Conservation (phyloP, 148 eudicot species). For the Rhododendron griersonianum region DNA sequence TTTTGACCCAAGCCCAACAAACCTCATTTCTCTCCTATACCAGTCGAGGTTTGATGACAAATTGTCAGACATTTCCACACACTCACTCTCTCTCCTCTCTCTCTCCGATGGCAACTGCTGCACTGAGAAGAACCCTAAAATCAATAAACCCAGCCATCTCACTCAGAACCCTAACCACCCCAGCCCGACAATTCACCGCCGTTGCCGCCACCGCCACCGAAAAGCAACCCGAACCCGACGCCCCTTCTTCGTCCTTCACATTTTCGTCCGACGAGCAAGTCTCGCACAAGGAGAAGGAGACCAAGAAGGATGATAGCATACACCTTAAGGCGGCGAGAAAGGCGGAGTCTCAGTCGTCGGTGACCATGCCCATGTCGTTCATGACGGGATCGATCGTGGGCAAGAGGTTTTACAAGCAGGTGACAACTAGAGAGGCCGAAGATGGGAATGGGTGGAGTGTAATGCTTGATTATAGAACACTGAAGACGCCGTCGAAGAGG, state of each 20-base stretch:
- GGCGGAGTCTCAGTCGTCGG: conserved; percentile 39
- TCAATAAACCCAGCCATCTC: conserved; percentile 27
- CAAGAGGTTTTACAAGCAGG: conserved; percentile 69
- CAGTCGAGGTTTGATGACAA: background rate
- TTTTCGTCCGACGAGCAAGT: conserved; percentile 31
- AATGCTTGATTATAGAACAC: conserved; percentile 89
- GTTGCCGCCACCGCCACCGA: conserved; percentile 22
- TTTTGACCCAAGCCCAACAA: background rate
- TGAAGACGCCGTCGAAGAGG: conserved; percentile 71
- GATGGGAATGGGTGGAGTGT: conserved; percentile 86
- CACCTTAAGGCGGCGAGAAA: conserved; percentile 33
- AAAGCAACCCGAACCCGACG: conserved; percentile 24
- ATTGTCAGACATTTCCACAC: background rate
- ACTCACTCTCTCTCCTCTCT: background rate
- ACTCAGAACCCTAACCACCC: conserved; percentile 22
- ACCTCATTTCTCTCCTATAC: background rate
- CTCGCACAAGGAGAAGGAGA: background rate
- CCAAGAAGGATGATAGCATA: conserved; percentile 21
- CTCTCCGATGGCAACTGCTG: conserved; percentile 26
- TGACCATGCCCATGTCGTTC: conserved; percentile 83
- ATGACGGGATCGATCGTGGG: conserved; percentile 93
- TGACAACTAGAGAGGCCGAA: conserved; percentile 67
- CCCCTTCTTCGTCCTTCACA: conserved; percentile 36
- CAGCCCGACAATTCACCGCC: conserved; percentile 23
- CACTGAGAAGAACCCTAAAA: conserved; percentile 33